Percentiles rank a stretch among this genome's conserved stretches.
phyloP scores from a whole-genome alignment of 2,329 filamentous ascomycete genomes.

The Diplodia seriata region DNA sequence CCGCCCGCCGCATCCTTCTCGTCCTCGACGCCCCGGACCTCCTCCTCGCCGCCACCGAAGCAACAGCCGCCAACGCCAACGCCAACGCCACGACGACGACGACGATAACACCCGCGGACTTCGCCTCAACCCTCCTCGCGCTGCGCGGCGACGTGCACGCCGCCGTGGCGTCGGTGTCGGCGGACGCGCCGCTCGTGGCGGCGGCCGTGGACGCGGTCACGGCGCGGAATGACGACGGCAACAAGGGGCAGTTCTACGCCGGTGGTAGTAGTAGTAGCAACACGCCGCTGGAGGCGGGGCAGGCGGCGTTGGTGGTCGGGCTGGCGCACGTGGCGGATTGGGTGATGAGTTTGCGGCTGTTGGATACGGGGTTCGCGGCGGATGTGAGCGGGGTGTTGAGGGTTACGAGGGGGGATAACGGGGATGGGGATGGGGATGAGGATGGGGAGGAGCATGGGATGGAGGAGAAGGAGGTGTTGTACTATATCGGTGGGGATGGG shows the following conservation, averaged over 20 bases:
- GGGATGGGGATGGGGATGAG: conserved; percentile 47
- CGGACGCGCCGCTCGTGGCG: conserved; percentile 72
- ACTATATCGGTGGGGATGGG: conserved; percentile 80
- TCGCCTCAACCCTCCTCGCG: conserved; percentile 41
- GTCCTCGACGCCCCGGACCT: conserved; percentile 55
- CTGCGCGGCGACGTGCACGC: conserved; percentile 65
- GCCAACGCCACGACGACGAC: conserved; percentile 38
- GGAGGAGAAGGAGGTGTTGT: conserved; percentile 75
- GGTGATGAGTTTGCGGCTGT: conserved; percentile 72
- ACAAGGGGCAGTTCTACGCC: background rate
- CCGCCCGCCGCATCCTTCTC: conserved; percentile 46
- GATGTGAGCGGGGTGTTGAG: conserved; percentile 90
- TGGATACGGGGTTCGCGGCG: conserved; percentile 87
- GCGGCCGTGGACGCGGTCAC: conserved; percentile 51
- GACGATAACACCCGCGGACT: conserved; percentile 36
- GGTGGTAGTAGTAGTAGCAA: conserved; percentile 40
- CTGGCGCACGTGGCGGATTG: conserved; percentile 77
- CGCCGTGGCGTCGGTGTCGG: conserved; percentile 71
- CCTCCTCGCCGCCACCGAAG: conserved; percentile 44
- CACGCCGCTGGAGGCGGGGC: conserved; percentile 72
- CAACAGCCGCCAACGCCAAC: conserved; percentile 40
- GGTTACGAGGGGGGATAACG: conserved; percentile 67
- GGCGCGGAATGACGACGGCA: conserved; percentile 33
- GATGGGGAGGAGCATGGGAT: conserved; percentile 32
- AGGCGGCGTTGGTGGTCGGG: conserved; percentile 73